Conservation (phyloP, 2,329 filamentous ascomycete species). For the Coniochaeta sp. region DNA sequence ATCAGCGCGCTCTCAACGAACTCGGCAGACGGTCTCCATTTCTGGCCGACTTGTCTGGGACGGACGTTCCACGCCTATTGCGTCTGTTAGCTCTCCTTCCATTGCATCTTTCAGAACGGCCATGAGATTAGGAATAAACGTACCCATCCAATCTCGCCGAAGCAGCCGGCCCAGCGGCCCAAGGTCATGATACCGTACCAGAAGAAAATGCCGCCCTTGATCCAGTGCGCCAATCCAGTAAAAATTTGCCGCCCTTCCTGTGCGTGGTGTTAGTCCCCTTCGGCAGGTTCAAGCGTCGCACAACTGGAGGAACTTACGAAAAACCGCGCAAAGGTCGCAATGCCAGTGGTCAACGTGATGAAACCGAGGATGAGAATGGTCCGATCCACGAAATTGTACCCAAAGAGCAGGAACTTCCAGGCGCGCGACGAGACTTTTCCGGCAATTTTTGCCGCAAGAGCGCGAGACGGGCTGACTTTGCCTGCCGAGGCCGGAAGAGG, state of each 20-base stretch:
- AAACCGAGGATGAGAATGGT: constrained; percentile 74
- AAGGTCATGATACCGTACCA: constrained; percentile 84
- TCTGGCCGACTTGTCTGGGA: constrained; percentile 47
- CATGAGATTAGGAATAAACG: constrained; percentile 15
- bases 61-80: constrained; percentile 81
- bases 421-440: constrained; percentile 46
- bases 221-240: constrained; percentile 83
- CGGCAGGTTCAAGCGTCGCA: not conserved
- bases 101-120: not conserved
- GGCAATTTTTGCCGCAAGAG: constrained; percentile 46
- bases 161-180: constrained; percentile 84
- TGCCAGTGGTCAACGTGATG: constrained; percentile 61
- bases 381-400: constrained; percentile 66
- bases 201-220: constrained; percentile 93
- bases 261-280: constrained; percentile 3
- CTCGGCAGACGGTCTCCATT: constrained; percentile 73
- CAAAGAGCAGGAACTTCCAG: constrained; percentile 48
- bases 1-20: constrained; percentile 87
- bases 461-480: constrained; percentile 19
- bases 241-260: constrained; percentile 65
- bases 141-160: constrained; percentile 81
- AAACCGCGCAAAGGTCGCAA: constrained; percentile 72
- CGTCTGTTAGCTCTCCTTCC: not conserved
- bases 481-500: not conserved
- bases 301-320: constrained; percentile 53